phyloP scores from a whole-genome alignment of 78 protist genomes.

The Pelomyxa schiedti region DNA sequence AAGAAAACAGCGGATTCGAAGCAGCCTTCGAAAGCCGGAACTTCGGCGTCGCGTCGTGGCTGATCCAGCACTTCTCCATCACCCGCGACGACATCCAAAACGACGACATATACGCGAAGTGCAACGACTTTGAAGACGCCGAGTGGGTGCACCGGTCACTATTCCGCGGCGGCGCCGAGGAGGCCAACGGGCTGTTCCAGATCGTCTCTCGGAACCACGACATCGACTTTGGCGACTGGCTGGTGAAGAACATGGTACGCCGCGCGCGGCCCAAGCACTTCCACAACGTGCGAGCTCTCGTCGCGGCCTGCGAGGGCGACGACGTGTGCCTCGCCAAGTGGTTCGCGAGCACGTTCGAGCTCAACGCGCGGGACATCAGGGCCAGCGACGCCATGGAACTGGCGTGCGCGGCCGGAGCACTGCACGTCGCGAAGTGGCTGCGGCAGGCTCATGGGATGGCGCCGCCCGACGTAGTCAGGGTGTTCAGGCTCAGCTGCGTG shows the following conservation, averaged over 20 bases:
- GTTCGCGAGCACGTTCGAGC: background rate
- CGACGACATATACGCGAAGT: no score
- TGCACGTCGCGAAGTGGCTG: background rate
- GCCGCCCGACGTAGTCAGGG: background rate
- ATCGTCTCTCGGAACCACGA: background rate
- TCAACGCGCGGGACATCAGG: background rate
- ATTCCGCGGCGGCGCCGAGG: no score
- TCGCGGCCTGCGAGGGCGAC: background rate
- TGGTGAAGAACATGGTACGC: background rate
- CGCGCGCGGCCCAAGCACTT: background rate
- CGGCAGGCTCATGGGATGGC: background rate
- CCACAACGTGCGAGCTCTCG: background rate
- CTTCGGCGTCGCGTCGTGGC: background rate
- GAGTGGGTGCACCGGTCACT: no score
- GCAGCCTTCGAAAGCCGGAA: background rate
- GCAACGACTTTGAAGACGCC: no score
- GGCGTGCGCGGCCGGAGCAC: background rate
- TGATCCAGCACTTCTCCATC: background rate
- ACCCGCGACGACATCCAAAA: no score
- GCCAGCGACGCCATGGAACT: background rate
- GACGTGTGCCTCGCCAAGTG: background rate
- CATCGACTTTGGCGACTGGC: background rate
- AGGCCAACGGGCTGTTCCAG: no score
- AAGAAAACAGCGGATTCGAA: no score
- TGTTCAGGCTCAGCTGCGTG: background rate